phyloP scores from a whole-genome alignment of 176 grass and related monocot genomes.

The Carex parvula region DNA sequence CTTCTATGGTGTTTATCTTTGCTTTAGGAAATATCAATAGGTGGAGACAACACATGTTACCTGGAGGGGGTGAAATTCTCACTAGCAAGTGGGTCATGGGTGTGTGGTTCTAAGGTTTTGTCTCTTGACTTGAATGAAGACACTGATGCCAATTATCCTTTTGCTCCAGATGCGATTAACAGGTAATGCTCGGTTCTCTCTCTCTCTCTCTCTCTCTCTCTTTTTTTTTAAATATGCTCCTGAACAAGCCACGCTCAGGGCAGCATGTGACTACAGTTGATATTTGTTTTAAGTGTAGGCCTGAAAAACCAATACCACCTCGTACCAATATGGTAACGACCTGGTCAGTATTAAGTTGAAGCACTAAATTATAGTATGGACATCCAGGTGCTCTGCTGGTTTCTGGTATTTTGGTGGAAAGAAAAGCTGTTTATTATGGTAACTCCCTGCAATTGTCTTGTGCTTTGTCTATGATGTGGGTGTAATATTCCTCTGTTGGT shows the following conservation, averaged over 20 bases:
- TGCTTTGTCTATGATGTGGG: neutral
- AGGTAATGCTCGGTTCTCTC: neutral
- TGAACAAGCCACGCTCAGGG: neutral
- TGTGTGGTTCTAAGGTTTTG: constrained; percentile 3
- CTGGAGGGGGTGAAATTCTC: neutral
- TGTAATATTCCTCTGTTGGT: neutral
- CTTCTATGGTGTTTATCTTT: constrained; percentile 7
- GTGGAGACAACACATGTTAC: neutral
- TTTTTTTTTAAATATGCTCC: neutral
- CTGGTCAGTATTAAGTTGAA: neutral
- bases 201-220: too few species aligned
- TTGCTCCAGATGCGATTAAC: constrained; percentile 18
- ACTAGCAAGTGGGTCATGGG: constrained; percentile 6
- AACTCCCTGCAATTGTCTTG: neutral
- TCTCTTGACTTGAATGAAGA: constrained; percentile 15
- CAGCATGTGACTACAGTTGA: neutral
- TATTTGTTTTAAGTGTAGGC: neutral
- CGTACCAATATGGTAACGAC: neutral
- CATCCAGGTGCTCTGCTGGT: neutral
- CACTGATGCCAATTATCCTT: constrained; percentile 17
- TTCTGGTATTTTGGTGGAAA: constrained; percentile 9
- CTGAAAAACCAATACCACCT: neutral
- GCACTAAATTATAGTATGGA: neutral
- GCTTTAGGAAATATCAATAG: constrained; percentile 20
- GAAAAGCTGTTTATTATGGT: constrained; percentile 3